Evolutionary conservation across 176 grass and related monocot species (phyloP).

Genomic region (Paspalum vaginatum): DNA sequence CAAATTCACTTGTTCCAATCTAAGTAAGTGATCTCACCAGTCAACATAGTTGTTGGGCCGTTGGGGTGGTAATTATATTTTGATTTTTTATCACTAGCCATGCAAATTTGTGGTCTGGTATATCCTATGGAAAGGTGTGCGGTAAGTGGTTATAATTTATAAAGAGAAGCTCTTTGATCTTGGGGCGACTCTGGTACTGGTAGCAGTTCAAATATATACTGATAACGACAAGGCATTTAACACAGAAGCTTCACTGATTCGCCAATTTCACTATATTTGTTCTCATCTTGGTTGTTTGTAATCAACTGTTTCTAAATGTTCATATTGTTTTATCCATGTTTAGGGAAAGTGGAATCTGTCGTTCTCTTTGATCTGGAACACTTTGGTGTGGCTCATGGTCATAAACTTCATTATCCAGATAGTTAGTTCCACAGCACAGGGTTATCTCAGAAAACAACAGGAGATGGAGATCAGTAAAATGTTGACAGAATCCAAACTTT

Average conservation of each 20-base stretch:
- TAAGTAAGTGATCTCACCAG: neutral
- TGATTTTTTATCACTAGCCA: neutral
- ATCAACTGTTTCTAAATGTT: conserved; percentile 10
- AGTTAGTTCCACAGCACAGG: conserved; percentile 79
- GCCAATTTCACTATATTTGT: neutral
- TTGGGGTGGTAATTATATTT: neutral
- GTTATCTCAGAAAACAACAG: conserved; percentile 76
- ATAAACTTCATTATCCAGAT: conserved; percentile 91
- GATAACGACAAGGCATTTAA: neutral
- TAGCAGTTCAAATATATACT: neutral
- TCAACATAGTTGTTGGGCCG: neutral
- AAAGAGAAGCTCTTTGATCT: conserved; percentile 9
- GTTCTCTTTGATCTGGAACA: conserved; percentile 77
- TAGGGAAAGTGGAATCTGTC: conserved; percentile 86
- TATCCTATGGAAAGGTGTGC: neutral
- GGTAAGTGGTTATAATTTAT: neutral
- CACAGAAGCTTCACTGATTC: conserved; percentile 13
- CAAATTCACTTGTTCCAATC: neutral
- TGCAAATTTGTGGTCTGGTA: neutral
- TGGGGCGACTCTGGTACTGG: neutral
- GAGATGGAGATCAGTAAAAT: conserved; percentile 67
- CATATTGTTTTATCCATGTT: conserved; percentile 31
- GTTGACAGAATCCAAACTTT: conserved; percentile 16
- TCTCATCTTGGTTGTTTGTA: neutral
- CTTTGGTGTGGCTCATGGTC: conserved; percentile 78